phyloP scores from a whole-genome alignment of 805 yeast species.

The Trichomonascus vanleenenianus region DNA sequence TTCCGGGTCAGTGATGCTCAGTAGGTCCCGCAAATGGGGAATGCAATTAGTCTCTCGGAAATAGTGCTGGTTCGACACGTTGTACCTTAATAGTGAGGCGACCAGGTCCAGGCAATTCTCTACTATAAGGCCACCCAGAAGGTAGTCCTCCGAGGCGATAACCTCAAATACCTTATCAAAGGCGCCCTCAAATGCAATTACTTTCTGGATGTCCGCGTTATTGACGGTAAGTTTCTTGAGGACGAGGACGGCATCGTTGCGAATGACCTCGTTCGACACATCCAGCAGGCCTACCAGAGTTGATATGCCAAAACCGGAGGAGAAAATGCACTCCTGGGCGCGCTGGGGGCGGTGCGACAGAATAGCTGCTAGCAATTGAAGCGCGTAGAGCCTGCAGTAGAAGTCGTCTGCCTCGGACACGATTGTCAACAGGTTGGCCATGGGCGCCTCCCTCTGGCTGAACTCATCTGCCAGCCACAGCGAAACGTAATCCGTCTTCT shows the following conservation, averaged over 20 bases:
- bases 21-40: constrained; percentile 54
- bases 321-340: constrained; percentile 65
- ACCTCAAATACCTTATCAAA: constrained; percentile 77
- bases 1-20: constrained; percentile 37
- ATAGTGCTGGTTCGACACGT: constrained; percentile 81
- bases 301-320: constrained; percentile 73
- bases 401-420: constrained; percentile 50
- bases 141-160: constrained; percentile 80
- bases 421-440: constrained; percentile 43
- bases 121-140: constrained; percentile 81
- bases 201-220: constrained; percentile 78
- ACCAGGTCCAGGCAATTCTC: constrained; percentile 80
- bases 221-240: constrained; percentile 75
- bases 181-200: constrained; percentile 91
- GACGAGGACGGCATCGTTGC: constrained; percentile 78
- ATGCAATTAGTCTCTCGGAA: constrained; percentile 82
- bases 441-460: constrained; percentile 45
- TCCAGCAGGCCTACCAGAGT: constrained; percentile 57
- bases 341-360: constrained; percentile 66
- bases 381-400: constrained; percentile 69
- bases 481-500: constrained; percentile 70
- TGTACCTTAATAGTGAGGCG: constrained; percentile 65
- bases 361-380: constrained; percentile 79
- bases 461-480: constrained; percentile 94
- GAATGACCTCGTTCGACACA: constrained; percentile 62